Conservation (phyloP, 306 rosid genomes). For the Trifolium fragiferum region DNA sequence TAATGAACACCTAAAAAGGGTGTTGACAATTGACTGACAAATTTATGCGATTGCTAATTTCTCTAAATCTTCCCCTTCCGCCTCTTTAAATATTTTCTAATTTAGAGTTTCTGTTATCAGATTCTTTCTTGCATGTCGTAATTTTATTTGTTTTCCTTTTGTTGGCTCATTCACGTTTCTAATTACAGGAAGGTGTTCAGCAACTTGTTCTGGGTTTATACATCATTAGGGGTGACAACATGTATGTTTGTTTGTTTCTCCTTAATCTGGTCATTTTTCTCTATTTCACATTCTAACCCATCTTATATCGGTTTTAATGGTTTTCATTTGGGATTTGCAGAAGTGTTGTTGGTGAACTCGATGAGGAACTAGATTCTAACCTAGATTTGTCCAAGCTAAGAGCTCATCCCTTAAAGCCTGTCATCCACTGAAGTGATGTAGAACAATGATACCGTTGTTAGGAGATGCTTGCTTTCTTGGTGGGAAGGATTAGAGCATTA, state of each 20-base stretch:
- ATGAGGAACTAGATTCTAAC: slow-evolving; percentile 86
- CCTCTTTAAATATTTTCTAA: slow-evolving; percentile 19
- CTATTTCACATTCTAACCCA: slow-evolving; percentile 1
- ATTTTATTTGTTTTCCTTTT: slow-evolving; percentile 9
- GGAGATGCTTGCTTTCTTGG: slow-evolving; percentile 21
- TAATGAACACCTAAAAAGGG: too few species aligned
- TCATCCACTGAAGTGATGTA: slow-evolving; percentile 75
- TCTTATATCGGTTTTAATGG: slow-evolving; percentile 2
- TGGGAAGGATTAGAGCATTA: slow-evolving; percentile 17
- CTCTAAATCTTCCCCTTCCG: neutral
- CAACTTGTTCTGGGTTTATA: slow-evolving; percentile 90
- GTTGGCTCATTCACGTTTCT: slow-evolving; percentile 32
- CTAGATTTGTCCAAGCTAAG: slow-evolving; percentile 79
- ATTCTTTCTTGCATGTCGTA: slow-evolving; percentile 17
- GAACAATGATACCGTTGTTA: slow-evolving; percentile 23
- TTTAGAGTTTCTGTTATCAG: neutral
- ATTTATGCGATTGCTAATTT: slow-evolving; percentile 1
- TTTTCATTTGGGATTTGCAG: slow-evolving; percentile 56
- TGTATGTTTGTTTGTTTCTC: slow-evolving; percentile 56
- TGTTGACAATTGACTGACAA: neutral
- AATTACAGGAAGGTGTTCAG: slow-evolving; percentile 92
- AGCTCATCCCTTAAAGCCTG: slow-evolving; percentile 93
- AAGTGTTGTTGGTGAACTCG: slow-evolving; percentile 95
- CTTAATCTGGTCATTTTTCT: neutral
- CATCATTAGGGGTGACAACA: slow-evolving; percentile 96